A percentile compares a stretch with the other conserved stretches of the same genome.
Evolutionary conservation across 257 asterid genomes (phyloP).

Genomic region (Asclepias syriaca): DNA sequence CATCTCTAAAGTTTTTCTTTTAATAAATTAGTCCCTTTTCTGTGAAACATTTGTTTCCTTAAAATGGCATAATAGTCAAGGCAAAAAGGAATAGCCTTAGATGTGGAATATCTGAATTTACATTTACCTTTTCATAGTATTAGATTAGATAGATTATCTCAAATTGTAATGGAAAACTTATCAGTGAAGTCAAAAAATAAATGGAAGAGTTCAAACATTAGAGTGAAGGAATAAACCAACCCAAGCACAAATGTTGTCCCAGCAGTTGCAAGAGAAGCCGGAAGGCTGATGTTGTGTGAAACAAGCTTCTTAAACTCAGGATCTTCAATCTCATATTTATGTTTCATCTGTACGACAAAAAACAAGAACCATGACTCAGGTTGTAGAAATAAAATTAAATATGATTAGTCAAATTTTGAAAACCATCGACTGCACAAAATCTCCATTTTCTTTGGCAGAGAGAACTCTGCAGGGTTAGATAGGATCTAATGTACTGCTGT

Average conservation of each 20-base stretch:
- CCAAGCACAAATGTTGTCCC: slow-evolving; percentile 82
- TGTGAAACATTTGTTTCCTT: too few species aligned
- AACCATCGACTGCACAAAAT: neutral
- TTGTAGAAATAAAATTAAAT: neutral
- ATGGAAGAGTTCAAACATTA: neutral
- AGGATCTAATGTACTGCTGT: too few species aligned
- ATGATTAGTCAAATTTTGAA: neutral
- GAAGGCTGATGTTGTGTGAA: slow-evolving; percentile 57
- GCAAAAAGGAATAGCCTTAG: too few species aligned
- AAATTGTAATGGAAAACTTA: neutral
- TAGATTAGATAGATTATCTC: neutral
- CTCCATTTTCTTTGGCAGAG: too few species aligned
- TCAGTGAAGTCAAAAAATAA: neutral
- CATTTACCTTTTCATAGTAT: too few species aligned
- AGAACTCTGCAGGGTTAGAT: too few species aligned
- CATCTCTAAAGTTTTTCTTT: too few species aligned
- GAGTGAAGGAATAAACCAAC: slow-evolving; percentile 33
- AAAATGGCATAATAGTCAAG: too few species aligned
- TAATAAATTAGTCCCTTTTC: too few species aligned
- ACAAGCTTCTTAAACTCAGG: slow-evolving; percentile 62
- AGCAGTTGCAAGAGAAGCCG: slow-evolving; percentile 87
- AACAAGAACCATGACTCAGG: neutral
- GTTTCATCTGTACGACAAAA: slow-evolving; percentile 56
- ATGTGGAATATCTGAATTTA: too few species aligned
- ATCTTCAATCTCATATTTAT: slow-evolving; percentile 44